Conservation (phyloP, 805 yeast genomes). For the Ogataea thermomethanolica region DNA sequence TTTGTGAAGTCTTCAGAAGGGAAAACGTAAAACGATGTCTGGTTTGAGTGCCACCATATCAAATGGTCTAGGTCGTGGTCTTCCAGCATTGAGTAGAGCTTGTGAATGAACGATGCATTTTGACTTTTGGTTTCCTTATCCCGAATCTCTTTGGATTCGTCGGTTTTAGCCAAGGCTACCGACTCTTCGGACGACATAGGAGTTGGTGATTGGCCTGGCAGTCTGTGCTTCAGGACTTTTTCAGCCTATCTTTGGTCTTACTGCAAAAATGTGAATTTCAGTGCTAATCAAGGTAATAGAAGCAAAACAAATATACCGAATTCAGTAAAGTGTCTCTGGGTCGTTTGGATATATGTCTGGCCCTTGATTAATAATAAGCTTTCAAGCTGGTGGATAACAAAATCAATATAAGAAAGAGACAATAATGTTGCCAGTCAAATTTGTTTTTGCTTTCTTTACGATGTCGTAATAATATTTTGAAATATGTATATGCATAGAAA, state of each 20-base stretch:
- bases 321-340: no score
- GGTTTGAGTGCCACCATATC: slow-evolving; percentile 79
- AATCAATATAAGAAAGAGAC: no score
- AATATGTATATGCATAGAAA: slow-evolving; percentile 4
- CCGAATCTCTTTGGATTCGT: slow-evolving; percentile 2
- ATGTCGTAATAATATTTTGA: background rate
- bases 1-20: slow-evolving; percentile 87
- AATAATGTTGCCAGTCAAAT: background rate
- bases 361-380: background rate
- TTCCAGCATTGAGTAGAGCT: slow-evolving; percentile 86
- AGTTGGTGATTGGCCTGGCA: background rate
- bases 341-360: background rate
- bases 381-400: background rate
- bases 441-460: background rate
- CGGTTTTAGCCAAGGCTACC: slow-evolving; percentile 9
- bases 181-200: slow-evolving; percentile 13
- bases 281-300: no score
- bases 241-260: background rate
- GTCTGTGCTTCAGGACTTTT: background rate
- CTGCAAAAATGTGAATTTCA: no score
- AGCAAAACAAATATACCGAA: no score
- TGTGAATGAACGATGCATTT: slow-evolving; percentile 67
- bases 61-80: slow-evolving; percentile 67
- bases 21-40: slow-evolving; percentile 64
- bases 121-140: slow-evolving; percentile 18